Evolutionary conservation across 2,329 filamentous ascomycete species (phyloP).

Genomic region (Thielaviopsis musarum): DNA sequence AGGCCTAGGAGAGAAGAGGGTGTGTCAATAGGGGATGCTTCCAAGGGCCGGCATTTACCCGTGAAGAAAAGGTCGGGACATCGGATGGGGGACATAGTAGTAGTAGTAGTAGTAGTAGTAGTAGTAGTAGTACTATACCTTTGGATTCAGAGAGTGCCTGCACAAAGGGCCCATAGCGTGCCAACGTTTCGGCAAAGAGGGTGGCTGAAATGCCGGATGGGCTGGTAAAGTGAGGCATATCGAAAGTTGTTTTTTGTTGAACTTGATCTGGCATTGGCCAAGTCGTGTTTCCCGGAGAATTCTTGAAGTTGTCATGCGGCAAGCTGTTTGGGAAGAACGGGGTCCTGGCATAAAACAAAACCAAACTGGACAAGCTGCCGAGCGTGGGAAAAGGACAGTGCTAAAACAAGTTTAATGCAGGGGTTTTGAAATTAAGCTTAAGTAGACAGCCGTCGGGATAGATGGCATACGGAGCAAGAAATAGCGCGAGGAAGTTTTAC

Average conservation of each 20-base stretch:
- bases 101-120: background rate
- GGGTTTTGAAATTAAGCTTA: background rate
- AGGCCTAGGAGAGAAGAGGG: conserved; percentile 16
- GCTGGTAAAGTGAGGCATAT: background rate
- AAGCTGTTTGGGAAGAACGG: background rate
- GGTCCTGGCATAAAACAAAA: background rate
- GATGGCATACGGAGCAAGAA: no score
- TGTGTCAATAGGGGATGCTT: background rate
- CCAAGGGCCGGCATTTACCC: background rate
- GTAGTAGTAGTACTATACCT: conserved; percentile 1
- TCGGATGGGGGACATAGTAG: background rate
- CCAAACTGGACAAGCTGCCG: background rate
- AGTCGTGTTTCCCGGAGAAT: background rate
- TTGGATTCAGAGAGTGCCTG: conserved; percentile 4
- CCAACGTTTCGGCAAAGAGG: conserved; percentile 1
- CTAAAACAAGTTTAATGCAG: background rate
- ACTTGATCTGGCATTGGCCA: background rate
- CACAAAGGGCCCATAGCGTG: conserved; percentile 5
- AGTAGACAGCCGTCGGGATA: background rate
- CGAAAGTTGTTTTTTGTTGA: background rate
- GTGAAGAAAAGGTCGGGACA: background rate
- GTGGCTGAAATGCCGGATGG: conserved; percentile 3
- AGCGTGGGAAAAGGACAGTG: background rate
- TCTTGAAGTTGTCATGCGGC: background rate
- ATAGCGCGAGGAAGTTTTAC: no score